These are phyloP conservation scores for Kluyveromyces lactis DNA, from an alignment of 805 yeast genomes.

Conservation along the genomic window DNA sequence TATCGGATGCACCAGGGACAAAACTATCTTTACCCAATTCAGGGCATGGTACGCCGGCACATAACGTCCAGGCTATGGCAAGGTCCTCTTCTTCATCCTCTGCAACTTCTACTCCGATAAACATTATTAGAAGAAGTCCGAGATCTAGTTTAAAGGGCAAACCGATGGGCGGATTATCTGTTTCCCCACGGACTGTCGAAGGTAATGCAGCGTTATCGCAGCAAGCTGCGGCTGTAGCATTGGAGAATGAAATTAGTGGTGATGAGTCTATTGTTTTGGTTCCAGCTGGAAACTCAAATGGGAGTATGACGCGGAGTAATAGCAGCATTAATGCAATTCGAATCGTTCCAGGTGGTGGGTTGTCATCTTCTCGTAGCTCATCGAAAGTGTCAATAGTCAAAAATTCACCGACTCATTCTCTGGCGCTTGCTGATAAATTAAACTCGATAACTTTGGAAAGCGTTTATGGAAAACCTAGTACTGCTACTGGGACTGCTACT, in stretches of 20 bases:
- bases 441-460: neutral
- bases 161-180: too few relatives aligned
- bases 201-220: neutral
- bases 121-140: too few relatives aligned
- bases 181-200: too few relatives aligned
- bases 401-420: constrained; percentile 1
- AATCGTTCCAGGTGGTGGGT: neutral
- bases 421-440: neutral
- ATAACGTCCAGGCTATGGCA: too few relatives aligned
- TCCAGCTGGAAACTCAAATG: too few relatives aligned
- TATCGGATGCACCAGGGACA: too few relatives aligned
- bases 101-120: too few relatives aligned
- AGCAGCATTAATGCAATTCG: neutral
- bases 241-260: neutral
- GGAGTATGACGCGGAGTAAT: too few relatives aligned
- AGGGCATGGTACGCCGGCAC: too few relatives aligned
- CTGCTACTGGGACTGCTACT: neutral
- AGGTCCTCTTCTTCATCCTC: too few relatives aligned
- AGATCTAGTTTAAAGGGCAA: too few relatives aligned
- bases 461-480: neutral
- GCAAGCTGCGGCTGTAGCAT: neutral
- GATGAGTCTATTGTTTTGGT: neutral
- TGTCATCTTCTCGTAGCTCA: constrained; percentile 1
- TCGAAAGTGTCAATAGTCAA: neutral
- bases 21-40: too few relatives aligned